phyloP scores from a whole-genome alignment of 1,284 basidiomycete genomes.

The Wolfiporia cocos region DNA sequence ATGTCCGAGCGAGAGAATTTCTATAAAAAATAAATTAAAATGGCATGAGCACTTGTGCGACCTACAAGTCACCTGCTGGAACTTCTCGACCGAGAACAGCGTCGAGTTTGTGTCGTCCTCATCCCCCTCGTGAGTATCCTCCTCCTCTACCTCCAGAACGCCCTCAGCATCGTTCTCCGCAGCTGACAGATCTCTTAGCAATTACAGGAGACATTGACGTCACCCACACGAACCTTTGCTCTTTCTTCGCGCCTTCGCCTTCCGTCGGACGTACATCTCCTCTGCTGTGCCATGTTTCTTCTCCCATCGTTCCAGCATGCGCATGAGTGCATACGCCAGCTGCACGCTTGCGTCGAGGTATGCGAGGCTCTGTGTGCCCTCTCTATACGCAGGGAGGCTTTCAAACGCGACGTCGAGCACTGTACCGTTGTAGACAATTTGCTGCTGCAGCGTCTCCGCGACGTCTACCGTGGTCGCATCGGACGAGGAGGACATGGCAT shows the following conservation, averaged over 20 bases:
- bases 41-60: constrained; percentile 3
- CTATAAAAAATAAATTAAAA: constrained; percentile 28
- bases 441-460: constrained; percentile 76
- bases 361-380: constrained; percentile 60
- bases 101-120: constrained; percentile 74
- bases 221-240: too few species aligned
- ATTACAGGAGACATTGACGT: too few species aligned
- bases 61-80: constrained; percentile 64
- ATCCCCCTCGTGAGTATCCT: constrained; percentile 47
- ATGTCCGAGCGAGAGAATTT: constrained; percentile 85
- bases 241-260: constrained; percentile 46
- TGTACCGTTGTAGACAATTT: constrained; percentile 91
- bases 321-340: constrained; percentile 76
- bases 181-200: too few species aligned
- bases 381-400: constrained; percentile 70
- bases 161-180: constrained; percentile 51
- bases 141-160: constrained; percentile 62
- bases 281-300: constrained; percentile 49
- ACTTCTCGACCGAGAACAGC: constrained; percentile 84
- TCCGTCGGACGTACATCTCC: constrained; percentile 76
- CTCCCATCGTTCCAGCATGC: constrained; percentile 84
- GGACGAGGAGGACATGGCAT: constrained; percentile 41
- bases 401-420: constrained; percentile 83
- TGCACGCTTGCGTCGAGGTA: constrained; percentile 84
- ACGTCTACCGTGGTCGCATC: constrained; percentile 68